Base-by-base conservation (phyloP, 345 rosid species). In the Melastoma malabathricum region DNA sequence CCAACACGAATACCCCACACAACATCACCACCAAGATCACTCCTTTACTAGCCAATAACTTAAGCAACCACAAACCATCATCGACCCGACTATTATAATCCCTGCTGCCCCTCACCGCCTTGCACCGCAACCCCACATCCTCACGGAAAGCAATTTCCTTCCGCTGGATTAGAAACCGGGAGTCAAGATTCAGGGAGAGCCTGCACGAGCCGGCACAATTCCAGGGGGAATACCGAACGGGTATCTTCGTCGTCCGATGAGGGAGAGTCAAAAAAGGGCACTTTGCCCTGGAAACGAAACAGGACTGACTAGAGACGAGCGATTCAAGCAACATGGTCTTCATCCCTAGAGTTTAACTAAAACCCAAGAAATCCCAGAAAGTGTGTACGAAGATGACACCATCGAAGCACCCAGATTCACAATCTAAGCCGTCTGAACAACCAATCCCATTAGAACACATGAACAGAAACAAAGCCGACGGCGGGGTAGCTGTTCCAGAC, bases 21-120 rank as follows among this genome's bases (percentile, higher is more conserved):
- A 69, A 69, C 60, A 86, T 31, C 47, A 84, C 90, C 48, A 80
- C 83, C 66, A 84, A 46, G 72, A 78, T 46, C 34, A 82, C 47
- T 16, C 77, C 86, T 17, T 77, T 50, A 62, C 68, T 82, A 59
- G 70, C 48, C 64, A 78, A 55, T 45, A 73, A 58, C 57, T 69
- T 78, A 23, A 74, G 41, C 31, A 61, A 41, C 45, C 71, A 78
- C 14, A 75, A 62, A 50, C 69, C 57, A 22, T 25, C 38, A 6
- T 16, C 49, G 0, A 52, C 16, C 47, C 17, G 25, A 47, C 46
- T 55, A 14, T 52, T 5, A 38, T 25, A 61, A 15, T 54, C 43
- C 52, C 38, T 48, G 13, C 59, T 15, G n/a, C 58, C 54, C 51
- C 59, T 25, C 22, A 47, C 59, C 23, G 27, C 53, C 15, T 27